Evolutionary conservation across 768 basidiomycete genomes (phyloP).

Genomic region (Mrakia gelida): DNA sequence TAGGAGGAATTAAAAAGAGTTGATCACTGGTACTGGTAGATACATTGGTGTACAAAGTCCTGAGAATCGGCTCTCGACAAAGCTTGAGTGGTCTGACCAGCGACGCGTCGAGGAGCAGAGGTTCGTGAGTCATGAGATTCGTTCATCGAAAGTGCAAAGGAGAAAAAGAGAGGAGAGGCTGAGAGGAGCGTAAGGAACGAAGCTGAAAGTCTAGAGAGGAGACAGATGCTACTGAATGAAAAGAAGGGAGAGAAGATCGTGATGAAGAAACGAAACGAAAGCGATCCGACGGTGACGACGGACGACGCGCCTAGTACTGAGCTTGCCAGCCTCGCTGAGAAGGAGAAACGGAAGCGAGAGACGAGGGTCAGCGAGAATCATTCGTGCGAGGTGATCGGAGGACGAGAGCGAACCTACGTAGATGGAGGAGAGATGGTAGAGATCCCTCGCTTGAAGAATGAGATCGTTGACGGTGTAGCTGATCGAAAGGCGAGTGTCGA

Average conservation of each 20-base stretch:
- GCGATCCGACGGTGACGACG: no score
- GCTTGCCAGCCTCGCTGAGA: background rate
- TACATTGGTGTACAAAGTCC: no score
- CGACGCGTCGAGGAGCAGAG: no score
- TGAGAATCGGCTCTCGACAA: no score
- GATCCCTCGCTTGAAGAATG: slow-evolving; percentile 78
- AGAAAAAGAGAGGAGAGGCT: background rate
- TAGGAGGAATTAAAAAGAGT: no score
- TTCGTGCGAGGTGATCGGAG: no score
- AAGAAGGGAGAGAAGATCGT: background rate
- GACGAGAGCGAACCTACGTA: no score
- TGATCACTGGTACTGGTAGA: no score
- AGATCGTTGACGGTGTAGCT: slow-evolving; percentile 92
- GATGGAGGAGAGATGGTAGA: background rate
- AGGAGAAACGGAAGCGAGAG: background rate
- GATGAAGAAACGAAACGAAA: background rate
- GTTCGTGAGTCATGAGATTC: no score
- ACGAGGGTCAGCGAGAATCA: background rate
- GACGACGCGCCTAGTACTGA: background rate
- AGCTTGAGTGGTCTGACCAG: no score
- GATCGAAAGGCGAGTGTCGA: slow-evolving; percentile 78
- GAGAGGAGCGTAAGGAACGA: background rate
- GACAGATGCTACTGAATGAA: background rate
- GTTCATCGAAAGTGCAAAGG: background rate
- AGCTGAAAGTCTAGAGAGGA: background rate